Conservation (phyloP, 2,329 filamentous ascomycete species). For the Cladophialophora chaetospira region DNA sequence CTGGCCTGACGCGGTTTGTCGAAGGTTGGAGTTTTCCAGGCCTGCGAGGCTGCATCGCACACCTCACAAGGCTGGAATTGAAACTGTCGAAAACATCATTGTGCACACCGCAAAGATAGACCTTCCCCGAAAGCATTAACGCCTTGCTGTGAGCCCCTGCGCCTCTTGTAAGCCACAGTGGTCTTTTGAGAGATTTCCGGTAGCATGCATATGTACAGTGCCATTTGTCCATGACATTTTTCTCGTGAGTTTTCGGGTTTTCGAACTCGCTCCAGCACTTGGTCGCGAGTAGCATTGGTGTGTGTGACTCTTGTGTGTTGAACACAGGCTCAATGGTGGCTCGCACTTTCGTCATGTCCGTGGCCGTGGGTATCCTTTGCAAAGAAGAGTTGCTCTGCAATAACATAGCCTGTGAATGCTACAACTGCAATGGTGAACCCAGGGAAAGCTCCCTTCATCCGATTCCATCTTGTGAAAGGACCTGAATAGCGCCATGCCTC, state of each 20-base stretch:
- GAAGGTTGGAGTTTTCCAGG: conserved; percentile 1
- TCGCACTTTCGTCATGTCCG: conserved; percentile 55
- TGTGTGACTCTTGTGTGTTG: background rate
- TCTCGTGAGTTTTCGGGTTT: conserved; percentile 6
- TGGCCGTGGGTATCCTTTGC: conserved; percentile 66
- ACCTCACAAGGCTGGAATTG: conserved; percentile 2
- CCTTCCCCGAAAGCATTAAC: background rate
- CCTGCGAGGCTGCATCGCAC: background rate
- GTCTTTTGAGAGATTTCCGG: too few relatives aligned
- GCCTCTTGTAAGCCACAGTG: background rate
- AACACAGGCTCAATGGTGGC: conserved; percentile 20
- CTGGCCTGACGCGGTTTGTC: background rate
- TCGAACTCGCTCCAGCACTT: conserved; percentile 32
- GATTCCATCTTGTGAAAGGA: conserved; percentile 82
- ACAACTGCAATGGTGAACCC: conserved; percentile 90
- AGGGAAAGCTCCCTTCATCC: conserved; percentile 83
- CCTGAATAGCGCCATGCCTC: conserved; percentile 95
- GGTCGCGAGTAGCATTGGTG: conserved; percentile 22
- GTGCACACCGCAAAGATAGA: background rate
- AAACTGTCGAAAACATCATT: background rate
- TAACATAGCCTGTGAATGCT: conserved; percentile 86
- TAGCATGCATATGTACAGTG: conserved; percentile 22
- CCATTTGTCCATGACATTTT: background rate
- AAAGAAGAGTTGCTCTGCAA: conserved; percentile 85
- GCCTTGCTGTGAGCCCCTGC: too few relatives aligned